Percentiles rank a stretch among this genome's conserved stretches.
These are phyloP conservation scores for Sporothrix sp. DNA, from an alignment of 2,329 filamentous ascomycete species.

Conservation along the genomic window DNA sequence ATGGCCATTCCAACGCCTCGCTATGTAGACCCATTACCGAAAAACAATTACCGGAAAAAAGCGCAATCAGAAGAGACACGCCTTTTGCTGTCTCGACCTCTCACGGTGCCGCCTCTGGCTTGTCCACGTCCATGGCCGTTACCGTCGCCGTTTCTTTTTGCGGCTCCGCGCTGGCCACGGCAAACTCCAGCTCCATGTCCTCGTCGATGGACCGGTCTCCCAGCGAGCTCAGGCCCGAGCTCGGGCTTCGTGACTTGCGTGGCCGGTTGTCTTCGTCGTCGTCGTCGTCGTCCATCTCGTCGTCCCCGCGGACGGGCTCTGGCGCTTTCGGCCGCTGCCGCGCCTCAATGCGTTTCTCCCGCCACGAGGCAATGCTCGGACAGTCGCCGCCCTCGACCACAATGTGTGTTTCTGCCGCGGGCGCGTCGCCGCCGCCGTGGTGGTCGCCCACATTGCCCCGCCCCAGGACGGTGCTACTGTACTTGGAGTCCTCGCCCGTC, in stretches of 20 bases:
- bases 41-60: neutral
- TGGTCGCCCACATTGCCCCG: constrained; percentile 57
- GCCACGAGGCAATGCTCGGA: constrained; percentile 60
- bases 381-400: constrained; percentile 68
- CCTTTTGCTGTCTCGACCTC: too few species aligned
- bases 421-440: constrained; percentile 30
- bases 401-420: constrained; percentile 41
- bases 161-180: neutral
- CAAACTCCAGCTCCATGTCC: constrained; percentile 36
- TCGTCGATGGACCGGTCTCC: constrained; percentile 37
- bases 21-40: too few species aligned
- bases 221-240: constrained; percentile 49
- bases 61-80: neutral
- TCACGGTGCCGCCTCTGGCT: neutral
- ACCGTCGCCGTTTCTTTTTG: neutral
- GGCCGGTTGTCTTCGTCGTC: constrained; percentile 6
- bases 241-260: constrained; percentile 36
- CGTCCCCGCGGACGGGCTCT: constrained; percentile 11
- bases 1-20: too few species aligned
- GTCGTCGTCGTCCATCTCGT: constrained; percentile 5
- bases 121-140: neutral
- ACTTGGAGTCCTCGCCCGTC: constrained; percentile 76
- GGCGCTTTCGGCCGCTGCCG: constrained; percentile 19
- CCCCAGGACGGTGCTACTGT: constrained; percentile 74
- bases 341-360: constrained; percentile 26